Evolutionary conservation across 371 early-diverging fungal genomes (phyloP), one percentile per base, ranked within the genome.

Genomic region (Mucor ambiguus): DNA sequence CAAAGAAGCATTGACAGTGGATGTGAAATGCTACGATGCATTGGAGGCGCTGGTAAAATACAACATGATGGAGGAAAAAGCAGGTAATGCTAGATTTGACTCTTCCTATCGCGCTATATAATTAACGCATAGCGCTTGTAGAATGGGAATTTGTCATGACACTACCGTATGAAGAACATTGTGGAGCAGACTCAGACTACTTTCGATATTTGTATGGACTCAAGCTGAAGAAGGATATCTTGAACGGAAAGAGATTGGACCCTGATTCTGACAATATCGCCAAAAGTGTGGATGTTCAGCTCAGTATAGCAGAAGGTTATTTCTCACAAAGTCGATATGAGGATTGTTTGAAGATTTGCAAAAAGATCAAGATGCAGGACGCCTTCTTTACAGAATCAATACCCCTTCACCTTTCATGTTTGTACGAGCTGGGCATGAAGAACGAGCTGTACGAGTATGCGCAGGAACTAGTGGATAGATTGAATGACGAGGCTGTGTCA

Each of bases 1-100:
- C 63, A 85, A 85, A 58, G 87, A 90, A 60, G 87, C 94, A 4
- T 74, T 92, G 16, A 58, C 30, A 6, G 69, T 83, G 0, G 94
- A 93, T 71, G 84, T 88, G 12, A 85, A 88, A 63, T 91, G 91
- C 61, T 88, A 81, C 63, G 92, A 88, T 85, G 89, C 93, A 4
- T 77, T 90, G 41, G 80, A 89, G 26, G 80, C 78, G 46, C 73
- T 92, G 38, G 71, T 89, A 0, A 70, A 76, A 43, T 78, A 84
- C 66, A 85, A 88, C 63, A 77, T 90, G 83, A 65, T 92, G 78
- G 87, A 82, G 4, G 78, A 76, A 32, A 77, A 75, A 54, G 87
- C 83, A 80, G 92, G 93, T 90, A 70, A 26, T 68, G 0, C 16
- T 0, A 28, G 6, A 4, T 11, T n/a, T 38, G n/a, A 11, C 44